Conservation (phyloP, 768 basidiomycete genomes). For the Tricholoma matsutake region DNA sequence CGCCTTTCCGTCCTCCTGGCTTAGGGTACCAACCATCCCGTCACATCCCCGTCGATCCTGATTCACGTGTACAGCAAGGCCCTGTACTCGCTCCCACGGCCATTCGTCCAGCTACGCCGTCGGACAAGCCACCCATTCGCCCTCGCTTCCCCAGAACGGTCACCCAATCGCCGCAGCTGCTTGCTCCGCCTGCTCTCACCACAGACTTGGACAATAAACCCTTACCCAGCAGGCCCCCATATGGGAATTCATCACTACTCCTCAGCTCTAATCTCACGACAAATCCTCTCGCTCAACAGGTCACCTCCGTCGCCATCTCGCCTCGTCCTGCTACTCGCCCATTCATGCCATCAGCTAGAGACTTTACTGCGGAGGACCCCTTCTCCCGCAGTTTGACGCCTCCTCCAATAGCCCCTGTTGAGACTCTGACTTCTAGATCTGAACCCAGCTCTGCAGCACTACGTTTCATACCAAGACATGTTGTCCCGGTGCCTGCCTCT, state of each 20-base stretch:
- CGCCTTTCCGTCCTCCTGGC: neutral
- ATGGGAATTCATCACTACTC: neutral
- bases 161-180: neutral
- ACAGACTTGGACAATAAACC: neutral
- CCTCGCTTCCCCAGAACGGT: neutral
- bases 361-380: neutral
- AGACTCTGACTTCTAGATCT: neutral
- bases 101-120: neutral
- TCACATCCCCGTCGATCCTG: neutral
- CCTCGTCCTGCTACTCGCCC: neutral
- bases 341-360: neutral
- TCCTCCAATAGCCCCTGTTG: neutral
- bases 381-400: neutral
- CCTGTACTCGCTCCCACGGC: neutral
- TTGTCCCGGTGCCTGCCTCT: neutral
- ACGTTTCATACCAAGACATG: neutral
- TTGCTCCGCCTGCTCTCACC: neutral
- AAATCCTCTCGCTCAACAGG: neutral
- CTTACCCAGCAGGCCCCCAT: neutral
- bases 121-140: neutral
- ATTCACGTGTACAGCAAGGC: neutral
- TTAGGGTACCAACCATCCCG: neutral
- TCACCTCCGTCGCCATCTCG: neutral
- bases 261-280: neutral
- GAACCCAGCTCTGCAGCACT: neutral